Base-by-base conservation (phyloP, 768 basidiomycete genomes). In the Inosperma sp. region DNA sequence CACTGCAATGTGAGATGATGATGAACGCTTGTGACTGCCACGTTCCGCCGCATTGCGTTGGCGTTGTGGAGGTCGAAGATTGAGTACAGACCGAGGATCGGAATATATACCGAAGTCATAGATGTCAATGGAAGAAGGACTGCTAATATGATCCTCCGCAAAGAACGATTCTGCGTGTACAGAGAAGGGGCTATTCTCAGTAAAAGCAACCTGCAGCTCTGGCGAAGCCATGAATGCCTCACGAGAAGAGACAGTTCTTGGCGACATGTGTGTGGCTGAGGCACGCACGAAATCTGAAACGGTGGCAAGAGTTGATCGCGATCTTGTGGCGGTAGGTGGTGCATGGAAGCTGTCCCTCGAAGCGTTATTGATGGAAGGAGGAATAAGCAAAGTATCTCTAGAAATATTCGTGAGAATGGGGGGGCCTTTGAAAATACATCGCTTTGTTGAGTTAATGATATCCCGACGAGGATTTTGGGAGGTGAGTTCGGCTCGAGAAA, bases 201-300 rank as follows among this genome's bases (percentile, higher is more conserved):
- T 43, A 36, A 45, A 43, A 14, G 41, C 50, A 7, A 26, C 25
- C 34, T 51, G 50, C 14, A 16, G 34, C 25, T 51, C 50, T n/a
- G 50, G 50, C 9, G 42, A 51, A 29, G 34, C 14, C 7, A 44
- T 23, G 19, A 43, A 17, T 8, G 42, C 19, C 17, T 51, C 41
- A 14, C 41, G 50, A 35, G 50, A 51, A 51, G 39, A 5, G 7
- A 23, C 17, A 23, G 14, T 43, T 6, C 40, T 35, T 4, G 42
- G n/a, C 4, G 42, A 34, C 7, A 35, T 14, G 41, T 19, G 30
- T 4, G 33, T 34, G 23, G 50, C 30, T 27, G 39, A 41, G 13
- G 50, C 31, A 22, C 50, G 41, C 26, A 51, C 50, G n/a, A 51
- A 51, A 26, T 44, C 42, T 29, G 50, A 33, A 16, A 51, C 50